These are phyloP conservation scores for Xylaria hypoxylon DNA, from an alignment of 2,329 filamentous ascomycete genomes.

Conservation along the genomic window DNA sequence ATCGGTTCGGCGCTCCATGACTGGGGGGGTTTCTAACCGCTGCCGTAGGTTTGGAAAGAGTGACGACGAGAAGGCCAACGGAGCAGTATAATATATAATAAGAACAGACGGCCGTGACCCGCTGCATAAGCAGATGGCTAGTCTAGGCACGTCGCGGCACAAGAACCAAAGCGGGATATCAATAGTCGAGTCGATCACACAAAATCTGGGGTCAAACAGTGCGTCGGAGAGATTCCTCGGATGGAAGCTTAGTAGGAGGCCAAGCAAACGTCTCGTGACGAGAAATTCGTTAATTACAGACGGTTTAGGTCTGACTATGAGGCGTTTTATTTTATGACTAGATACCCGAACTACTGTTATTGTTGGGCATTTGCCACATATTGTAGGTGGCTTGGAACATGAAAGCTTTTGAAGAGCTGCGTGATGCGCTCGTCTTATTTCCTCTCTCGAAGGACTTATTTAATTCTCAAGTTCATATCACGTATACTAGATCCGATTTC, in stretches of 20 bases:
- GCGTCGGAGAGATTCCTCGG: neutral
- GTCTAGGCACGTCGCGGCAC: too few species aligned
- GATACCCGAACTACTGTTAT: neutral
- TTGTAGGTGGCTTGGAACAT: neutral
- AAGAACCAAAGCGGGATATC: neutral
- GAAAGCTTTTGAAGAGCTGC: neutral
- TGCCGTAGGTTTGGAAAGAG: neutral
- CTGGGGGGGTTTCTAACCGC: neutral
- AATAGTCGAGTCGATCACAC: neutral
- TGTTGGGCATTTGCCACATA: neutral
- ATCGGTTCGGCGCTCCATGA: neutral
- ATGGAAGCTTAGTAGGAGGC: neutral
- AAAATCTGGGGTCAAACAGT: neutral
- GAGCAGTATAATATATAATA: neutral
- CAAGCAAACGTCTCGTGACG: neutral
- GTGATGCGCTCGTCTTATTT: neutral
- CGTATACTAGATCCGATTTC: neutral
- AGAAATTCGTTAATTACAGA: neutral
- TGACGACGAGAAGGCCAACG: neutral
- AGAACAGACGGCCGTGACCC: neutral
- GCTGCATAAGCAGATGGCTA: neutral
- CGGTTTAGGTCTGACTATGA: neutral
- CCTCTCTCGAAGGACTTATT: neutral
- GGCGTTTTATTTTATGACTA: neutral
- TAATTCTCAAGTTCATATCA: too few species aligned